Evolutionary conservation across 495 filamentous ascomycete species (phyloP).

Genomic region (Penicillium bialowiezense): DNA sequence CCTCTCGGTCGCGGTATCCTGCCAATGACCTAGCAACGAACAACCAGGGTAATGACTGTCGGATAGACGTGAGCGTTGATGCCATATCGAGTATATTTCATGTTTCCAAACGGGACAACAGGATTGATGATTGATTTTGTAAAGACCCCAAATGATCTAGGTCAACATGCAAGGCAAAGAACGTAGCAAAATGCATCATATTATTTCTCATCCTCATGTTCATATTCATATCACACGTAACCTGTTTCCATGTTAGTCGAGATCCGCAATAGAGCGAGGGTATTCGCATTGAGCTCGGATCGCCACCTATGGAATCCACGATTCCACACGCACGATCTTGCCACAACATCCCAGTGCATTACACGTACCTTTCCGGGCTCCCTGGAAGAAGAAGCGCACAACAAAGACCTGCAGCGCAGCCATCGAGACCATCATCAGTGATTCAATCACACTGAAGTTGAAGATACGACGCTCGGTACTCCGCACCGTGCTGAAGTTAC

Average conservation of each 20-base stretch:
- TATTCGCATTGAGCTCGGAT: not conserved
- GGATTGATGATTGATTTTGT: conserved; percentile 22
- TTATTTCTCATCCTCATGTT: conserved; percentile 39
- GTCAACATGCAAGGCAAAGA: conserved; percentile 18
- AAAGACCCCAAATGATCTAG: conserved; percentile 12
- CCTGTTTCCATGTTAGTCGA: conserved; percentile 16
- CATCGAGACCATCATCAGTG: conserved; percentile 91
- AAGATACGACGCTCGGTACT: conserved; percentile 95
- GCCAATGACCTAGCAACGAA: not conserved
- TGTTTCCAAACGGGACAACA: conserved; percentile 11
- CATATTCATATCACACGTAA: conserved; percentile 45
- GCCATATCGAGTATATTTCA: conserved; percentile 10
- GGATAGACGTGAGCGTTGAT: not conserved
- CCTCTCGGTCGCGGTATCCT: not conserved
- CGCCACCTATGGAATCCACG: not conserved
- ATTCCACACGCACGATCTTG: not conserved
- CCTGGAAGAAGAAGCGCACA: conserved; percentile 98
- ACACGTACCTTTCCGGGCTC: conserved; percentile 65
- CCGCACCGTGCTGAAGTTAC: conserved; percentile 96
- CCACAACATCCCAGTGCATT: not conserved
- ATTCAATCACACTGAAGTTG: conserved; percentile 95
- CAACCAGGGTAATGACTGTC: not conserved
- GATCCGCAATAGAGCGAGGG: not conserved
- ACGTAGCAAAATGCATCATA: conserved; percentile 29
- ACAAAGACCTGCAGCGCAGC: conserved; percentile 96